Base-by-base conservation (phyloP, 352 stramenopile genomes). In the Phytopythium vexans region DNA sequence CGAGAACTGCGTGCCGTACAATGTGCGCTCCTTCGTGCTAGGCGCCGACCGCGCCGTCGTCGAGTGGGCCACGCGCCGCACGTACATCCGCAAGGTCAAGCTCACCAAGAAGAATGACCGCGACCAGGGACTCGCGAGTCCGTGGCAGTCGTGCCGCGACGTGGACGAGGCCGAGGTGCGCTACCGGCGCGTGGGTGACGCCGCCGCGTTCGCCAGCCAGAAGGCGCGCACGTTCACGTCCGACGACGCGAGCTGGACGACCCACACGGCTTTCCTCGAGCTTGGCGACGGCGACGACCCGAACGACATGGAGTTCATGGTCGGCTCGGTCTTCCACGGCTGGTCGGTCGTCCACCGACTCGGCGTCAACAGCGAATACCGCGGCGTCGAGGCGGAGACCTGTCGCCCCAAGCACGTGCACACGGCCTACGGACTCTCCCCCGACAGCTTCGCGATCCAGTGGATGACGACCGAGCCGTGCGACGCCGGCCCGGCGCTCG, bases 1-100 rank as follows among this genome's bases (percentile, higher is more conserved):
- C 42, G 83, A 94, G 60, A 94, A 94, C 68, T 94, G 81, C 60
- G 80, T 89, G 54, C 83, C 81, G 11, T 86, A 88, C 66, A 73
- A 89, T 64, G 84, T 93, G 41, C 73, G 71, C 39, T 91, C 81
- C 41, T 88, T 82, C 49, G 54, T 82, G 15, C 49, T 89, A n/a
- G 48, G 48, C 48, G 77, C 70, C 43, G 54, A 54, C 8, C 66
- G 67, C 16, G 80, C 64, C 6, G 67, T 89, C 0, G 68, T 93
- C 34, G 78, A 90, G 62, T 93, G 83, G 78, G 62, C 72, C 34
- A 90, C 81, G 41, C 68, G 74, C 32, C 69, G 83, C 40, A 89
- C 82, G 6, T 90, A 89, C 56, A 86, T 91, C 48, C 68, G 50
- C 42, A 86, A 82, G 21, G 76, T 91, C 16, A 60, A 68, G 41